These are phyloP conservation scores for Serendipita sp. DNA, from an alignment of 1,284 basidiomycete genomes.

Conservation along the genomic window DNA sequence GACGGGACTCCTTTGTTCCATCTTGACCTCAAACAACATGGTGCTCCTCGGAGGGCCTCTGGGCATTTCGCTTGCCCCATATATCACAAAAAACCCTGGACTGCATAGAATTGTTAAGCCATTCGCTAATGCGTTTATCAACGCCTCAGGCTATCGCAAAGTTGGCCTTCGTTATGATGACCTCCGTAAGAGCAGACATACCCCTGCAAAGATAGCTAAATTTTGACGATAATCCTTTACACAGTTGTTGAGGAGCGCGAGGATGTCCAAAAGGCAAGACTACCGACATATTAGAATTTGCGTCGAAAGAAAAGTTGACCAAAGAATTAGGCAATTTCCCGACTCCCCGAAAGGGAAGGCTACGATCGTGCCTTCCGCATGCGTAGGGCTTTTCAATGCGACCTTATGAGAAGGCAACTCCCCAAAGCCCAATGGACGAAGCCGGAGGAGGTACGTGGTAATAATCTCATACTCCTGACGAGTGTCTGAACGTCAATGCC, in stretches of 20 bases:
- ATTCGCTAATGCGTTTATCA: constrained; percentile 73
- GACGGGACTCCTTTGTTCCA: neutral
- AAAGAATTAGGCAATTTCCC: constrained; percentile 56
- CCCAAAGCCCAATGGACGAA: constrained; percentile 79
- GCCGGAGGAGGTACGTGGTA: constrained; percentile 55
- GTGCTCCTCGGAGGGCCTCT: constrained; percentile 52
- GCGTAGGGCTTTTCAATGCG: constrained; percentile 70
- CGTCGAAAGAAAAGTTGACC: constrained; percentile 5
- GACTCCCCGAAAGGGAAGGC: constrained; percentile 63
- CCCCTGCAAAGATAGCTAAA: constrained; percentile 11
- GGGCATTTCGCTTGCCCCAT: constrained; percentile 65
- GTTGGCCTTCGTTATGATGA: constrained; percentile 93
- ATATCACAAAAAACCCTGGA: constrained; percentile 54
- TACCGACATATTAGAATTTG: neutral
- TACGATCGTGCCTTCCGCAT: constrained; percentile 91
- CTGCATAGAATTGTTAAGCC: constrained; percentile 61
- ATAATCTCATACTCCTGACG: neutral
- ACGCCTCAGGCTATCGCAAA: constrained; percentile 73
- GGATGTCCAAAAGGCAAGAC: constrained; percentile 68
- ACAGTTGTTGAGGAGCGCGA: constrained; percentile 76
- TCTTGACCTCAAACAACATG: constrained; percentile 17
- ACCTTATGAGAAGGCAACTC: constrained; percentile 68
- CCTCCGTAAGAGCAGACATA: constrained; percentile 45
- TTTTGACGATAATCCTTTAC: constrained; percentile 8
- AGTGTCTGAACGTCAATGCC: neutral